Evolutionary conservation across 2,329 filamentous ascomycete species (phyloP).

Genomic region (Alternaria tenuissima): DNA sequence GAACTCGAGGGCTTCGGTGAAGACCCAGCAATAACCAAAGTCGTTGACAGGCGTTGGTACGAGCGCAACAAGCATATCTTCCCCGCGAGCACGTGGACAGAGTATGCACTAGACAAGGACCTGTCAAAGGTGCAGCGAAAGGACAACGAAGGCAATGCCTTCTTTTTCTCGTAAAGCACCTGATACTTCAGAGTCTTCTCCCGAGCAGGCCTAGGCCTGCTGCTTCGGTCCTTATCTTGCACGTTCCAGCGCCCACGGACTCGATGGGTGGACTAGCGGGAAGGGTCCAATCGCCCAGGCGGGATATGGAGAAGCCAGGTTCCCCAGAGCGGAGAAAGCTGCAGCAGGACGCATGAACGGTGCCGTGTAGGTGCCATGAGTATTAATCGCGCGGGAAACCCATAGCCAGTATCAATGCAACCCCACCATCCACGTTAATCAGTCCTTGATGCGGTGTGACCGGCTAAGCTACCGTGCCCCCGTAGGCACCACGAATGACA

Average conservation of each 20-base stretch:
- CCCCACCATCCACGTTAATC: constrained; percentile 19
- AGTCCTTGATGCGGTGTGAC: constrained; percentile 38
- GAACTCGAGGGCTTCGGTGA: constrained; percentile 76
- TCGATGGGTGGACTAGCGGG: not conserved
- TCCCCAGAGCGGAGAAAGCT: constrained; percentile 6
- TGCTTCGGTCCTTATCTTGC: not conserved
- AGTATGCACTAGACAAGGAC: constrained; percentile 90
- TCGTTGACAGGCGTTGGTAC: constrained; percentile 96
- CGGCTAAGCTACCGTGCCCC: constrained; percentile 10
- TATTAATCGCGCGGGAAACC: constrained; percentile 6
- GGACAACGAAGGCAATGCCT: constrained; percentile 88
- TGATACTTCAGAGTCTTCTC: not conserved
- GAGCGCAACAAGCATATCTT: constrained; percentile 98
- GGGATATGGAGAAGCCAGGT: constrained; percentile 7
- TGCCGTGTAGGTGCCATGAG: constrained; percentile 2
- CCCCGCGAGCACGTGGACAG: constrained; percentile 93
- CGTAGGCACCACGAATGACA: constrained; percentile 4
- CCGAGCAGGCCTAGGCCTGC: not conserved
- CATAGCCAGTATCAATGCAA: constrained; percentile 24
- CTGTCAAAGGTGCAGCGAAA: constrained; percentile 80
- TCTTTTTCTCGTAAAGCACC: constrained; percentile 67
- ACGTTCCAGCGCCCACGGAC: not conserved
- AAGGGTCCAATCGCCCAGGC: constrained; percentile 10
- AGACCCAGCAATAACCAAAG: constrained; percentile 85
- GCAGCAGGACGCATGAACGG: constrained; percentile 6